These are phyloP conservation scores for Trichoderma aggressivum DNA, from an alignment of 2,329 filamentous ascomycete species.

Conservation along the genomic window DNA sequence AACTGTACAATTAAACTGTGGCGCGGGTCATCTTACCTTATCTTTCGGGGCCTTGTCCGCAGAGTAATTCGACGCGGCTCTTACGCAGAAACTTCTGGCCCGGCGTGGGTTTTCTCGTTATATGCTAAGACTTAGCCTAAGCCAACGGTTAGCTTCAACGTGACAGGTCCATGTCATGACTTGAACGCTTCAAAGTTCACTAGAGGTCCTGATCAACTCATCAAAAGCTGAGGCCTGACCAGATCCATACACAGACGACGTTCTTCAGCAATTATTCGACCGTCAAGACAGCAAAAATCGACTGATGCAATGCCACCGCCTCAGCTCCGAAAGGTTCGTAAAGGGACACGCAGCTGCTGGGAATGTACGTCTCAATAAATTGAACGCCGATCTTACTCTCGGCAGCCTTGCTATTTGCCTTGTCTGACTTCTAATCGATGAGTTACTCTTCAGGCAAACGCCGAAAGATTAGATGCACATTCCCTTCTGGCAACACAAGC, in stretches of 20 bases:
- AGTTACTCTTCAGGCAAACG: not conserved
- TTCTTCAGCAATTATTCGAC: not conserved
- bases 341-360: constrained; percentile 18
- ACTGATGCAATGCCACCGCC: not conserved
- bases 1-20: not conserved
- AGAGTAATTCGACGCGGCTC: not conserved
- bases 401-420: not conserved
- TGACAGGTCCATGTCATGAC: not conserved
- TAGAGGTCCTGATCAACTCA: not conserved
- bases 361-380: constrained; percentile 6
- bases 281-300: not conserved
- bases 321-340: constrained; percentile 5
- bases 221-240: not conserved
- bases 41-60: not conserved
- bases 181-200: not conserved
- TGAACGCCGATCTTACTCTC: not conserved
- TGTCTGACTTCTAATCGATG: not conserved
- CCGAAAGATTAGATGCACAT: constrained; percentile 16
- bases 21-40: not conserved
- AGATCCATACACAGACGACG: not conserved
- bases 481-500: not conserved
- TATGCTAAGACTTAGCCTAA: not conserved
- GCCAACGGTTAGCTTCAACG: not conserved
- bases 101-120: not conserved
- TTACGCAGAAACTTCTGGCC: not conserved